These are phyloP conservation scores for Taphrina pruni DNA, from an alignment of 1,139 yeast species.

Conservation along the genomic window DNA sequence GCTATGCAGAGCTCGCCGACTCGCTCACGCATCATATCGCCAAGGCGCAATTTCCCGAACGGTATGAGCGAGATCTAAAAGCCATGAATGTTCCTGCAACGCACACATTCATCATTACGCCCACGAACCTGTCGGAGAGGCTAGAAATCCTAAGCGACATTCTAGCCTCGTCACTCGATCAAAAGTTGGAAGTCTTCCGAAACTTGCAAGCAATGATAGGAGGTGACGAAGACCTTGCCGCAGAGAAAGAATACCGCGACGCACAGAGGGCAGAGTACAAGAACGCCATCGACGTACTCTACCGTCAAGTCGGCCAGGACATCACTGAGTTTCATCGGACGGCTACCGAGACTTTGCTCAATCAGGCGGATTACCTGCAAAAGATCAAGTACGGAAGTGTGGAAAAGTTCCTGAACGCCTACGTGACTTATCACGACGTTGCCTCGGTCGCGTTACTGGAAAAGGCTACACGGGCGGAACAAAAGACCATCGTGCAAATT, in stretches of 20 bases:
- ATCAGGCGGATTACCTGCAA: slow-evolving; percentile 15
- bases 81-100: slow-evolving; percentile 14
- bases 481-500: neutral
- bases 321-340: neutral
- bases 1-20: neutral
- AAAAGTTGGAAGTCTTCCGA: slow-evolving; percentile 1
- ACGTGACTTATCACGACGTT: slow-evolving; percentile 17
- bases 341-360: slow-evolving; percentile 1
- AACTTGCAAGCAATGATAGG: neutral
- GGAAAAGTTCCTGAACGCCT: slow-evolving; percentile 11
- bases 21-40: slow-evolving; percentile 11
- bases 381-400: slow-evolving; percentile 25
- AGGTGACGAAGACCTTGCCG: neutral
- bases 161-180: slow-evolving; percentile 13
- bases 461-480: neutral
- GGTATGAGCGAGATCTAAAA: slow-evolving; percentile 2
- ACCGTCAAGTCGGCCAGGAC: neutral
- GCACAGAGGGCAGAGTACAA: slow-evolving; percentile 11
- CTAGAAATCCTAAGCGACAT: slow-evolving; percentile 22
- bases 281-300: slow-evolving; percentile 1
- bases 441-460: slow-evolving; percentile 13
- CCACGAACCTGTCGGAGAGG: slow-evolving; percentile 8
- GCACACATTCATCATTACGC: slow-evolving; percentile 4
- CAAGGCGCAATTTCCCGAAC: neutral
- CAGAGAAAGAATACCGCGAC: neutral